Evolutionary conservation across 345 rosid genomes (phyloP).

Genomic region (thale cress (Arabidopsis thaliana)): TAIR10.1 NC_003070.9:5473001-5473500

Average conservation of each 20-base stretch:
- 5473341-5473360: not conserved
- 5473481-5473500: constrained; percentile 8
- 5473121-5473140: not conserved
- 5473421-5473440: constrained; percentile 2
- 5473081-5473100: not conserved
- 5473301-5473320: not conserved
- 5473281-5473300: not conserved
- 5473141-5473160: not conserved
- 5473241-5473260: constrained; percentile 8
- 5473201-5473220: constrained; percentile 2
- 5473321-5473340: not conserved
- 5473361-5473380: not conserved
- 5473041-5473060: not conserved
- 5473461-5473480: not conserved
- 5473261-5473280: constrained; percentile 34
- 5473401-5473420: not conserved
- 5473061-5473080: not conserved
- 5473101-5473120: not conserved
- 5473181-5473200: not conserved
- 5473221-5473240: not conserved
- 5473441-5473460: not conserved
- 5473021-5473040: too few relatives aligned
- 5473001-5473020: not conserved
- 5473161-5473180: not conserved
- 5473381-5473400: not conserved